Evolutionary conservation across 129 eudicot genomes (phyloP).

Genomic region (Centrapalus pauciflorus): DNA sequence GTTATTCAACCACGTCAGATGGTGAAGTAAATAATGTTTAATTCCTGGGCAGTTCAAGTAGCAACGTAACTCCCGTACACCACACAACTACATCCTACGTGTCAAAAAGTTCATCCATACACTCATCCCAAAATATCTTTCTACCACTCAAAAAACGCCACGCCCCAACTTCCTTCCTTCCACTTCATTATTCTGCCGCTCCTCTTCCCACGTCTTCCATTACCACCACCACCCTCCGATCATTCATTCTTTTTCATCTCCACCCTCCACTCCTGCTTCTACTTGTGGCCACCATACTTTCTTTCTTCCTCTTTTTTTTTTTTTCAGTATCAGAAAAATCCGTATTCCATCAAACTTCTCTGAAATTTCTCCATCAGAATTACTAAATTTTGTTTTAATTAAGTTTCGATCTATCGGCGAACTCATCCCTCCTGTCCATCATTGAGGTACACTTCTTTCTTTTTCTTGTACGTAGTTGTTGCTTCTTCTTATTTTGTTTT

Average conservation of each 20-base stretch:
- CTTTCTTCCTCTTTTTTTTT: not conserved
- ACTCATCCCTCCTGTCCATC: not conserved
- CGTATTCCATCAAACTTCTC: not conserved
- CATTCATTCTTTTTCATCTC: constrained; percentile 24
- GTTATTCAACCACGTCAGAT: constrained; percentile 7
- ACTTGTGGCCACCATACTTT: constrained; percentile 59
- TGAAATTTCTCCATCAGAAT: constrained; percentile 21
- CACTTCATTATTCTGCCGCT: constrained; percentile 30
- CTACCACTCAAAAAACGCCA: constrained; percentile 41
- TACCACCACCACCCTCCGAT: constrained; percentile 5
- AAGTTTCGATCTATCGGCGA: constrained; percentile 1
- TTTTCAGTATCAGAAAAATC: not conserved
- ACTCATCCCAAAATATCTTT: constrained; percentile 21
- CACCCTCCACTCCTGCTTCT: constrained; percentile 39
- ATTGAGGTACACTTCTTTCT: constrained; percentile 10
- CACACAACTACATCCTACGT: constrained; percentile 22
- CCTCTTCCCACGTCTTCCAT: constrained; percentile 46
- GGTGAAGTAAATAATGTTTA: too few relatives aligned
- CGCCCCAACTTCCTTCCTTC: constrained; percentile 17
- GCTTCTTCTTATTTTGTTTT: not conserved
- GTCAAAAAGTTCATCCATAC: constrained; percentile 39
- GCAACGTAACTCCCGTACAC: constrained; percentile 25
- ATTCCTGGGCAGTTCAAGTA: not conserved
- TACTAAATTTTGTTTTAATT: constrained; percentile 4
- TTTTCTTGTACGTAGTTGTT: not conserved